These are phyloP conservation scores for Macrophomina phaseolina DNA, from an alignment of 2,329 filamentous ascomycete genomes.

Conservation along the genomic window DNA sequence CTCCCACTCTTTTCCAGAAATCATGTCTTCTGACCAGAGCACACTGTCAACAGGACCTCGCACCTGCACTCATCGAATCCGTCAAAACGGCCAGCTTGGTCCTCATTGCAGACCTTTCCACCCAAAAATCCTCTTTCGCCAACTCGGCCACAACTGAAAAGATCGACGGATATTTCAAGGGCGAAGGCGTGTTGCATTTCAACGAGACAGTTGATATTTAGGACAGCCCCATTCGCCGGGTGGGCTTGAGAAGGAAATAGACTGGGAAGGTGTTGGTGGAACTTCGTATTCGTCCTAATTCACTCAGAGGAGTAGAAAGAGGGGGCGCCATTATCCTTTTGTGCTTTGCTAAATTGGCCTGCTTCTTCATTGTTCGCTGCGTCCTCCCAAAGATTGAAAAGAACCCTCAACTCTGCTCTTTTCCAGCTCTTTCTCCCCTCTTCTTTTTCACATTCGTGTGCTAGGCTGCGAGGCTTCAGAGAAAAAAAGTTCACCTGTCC, in stretches of 20 bases:
- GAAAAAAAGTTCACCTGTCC: background rate
- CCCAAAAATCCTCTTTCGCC: conserved; percentile 55
- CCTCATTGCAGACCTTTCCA: conserved; percentile 86
- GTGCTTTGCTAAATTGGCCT: background rate
- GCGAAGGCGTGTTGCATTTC: conserved; percentile 87
- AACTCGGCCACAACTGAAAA: conserved; percentile 72
- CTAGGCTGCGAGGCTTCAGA: too few relatives aligned
- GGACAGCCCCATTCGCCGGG: background rate
- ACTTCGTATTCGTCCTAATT: background rate
- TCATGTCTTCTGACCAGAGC: background rate
- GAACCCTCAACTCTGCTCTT: background rate
- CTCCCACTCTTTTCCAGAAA: background rate
- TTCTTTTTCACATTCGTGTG: background rate
- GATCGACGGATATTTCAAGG: conserved; percentile 84
- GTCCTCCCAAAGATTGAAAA: background rate
- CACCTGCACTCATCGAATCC: conserved; percentile 87
- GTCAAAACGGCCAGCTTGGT: conserved; percentile 95
- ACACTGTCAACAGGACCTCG: conserved; percentile 71
- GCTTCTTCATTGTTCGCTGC: background rate
- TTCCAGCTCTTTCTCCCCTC: background rate
- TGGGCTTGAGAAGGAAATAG: background rate
- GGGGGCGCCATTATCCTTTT: background rate
- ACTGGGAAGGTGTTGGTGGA: background rate
- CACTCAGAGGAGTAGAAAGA: background rate
- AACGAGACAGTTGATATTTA: conserved; percentile 76